Percentiles rank a stretch among this genome's conserved stretches.
Conservation (phyloP, 371 early-diverging fungal genomes). For the Gilbertella persicaria region DNA sequence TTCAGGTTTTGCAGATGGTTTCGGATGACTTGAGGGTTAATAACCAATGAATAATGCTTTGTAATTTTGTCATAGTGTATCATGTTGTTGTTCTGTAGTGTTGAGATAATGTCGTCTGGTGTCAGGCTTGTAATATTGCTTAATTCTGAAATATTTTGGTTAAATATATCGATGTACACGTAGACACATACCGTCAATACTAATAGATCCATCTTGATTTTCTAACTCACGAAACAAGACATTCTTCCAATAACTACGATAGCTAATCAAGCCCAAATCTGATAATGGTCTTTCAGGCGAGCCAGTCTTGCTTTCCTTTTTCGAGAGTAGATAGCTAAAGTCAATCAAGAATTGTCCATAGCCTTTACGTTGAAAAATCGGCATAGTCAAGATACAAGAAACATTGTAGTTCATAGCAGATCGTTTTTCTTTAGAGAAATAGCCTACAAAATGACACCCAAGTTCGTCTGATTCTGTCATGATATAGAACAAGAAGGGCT, state of each 20-base stretch:
- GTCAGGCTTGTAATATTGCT: slow-evolving; percentile 68
- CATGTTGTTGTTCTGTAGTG: slow-evolving; percentile 63
- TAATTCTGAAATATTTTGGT: slow-evolving; percentile 37
- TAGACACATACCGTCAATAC: slow-evolving; percentile 42
- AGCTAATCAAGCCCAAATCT: slow-evolving; percentile 96
- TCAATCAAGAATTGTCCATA: slow-evolving; percentile 98
- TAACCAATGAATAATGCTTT: slow-evolving; percentile 22
- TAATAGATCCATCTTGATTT: slow-evolving; percentile 35
- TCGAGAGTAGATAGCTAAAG: slow-evolving; percentile 94
- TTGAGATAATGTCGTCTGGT: slow-evolving; percentile 72
- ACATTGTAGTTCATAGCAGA: slow-evolving; percentile 93
- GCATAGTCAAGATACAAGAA: slow-evolving; percentile 98
- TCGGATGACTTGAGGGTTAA: slow-evolving; percentile 42
- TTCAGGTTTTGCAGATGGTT: slow-evolving; percentile 42
- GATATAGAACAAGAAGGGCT: slow-evolving; percentile 99
- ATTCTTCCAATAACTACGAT: slow-evolving; percentile 85
- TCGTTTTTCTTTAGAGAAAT: slow-evolving; percentile 99
- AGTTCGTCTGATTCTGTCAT: slow-evolving; percentile 78
- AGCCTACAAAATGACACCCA: slow-evolving; percentile 96
- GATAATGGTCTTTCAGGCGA: slow-evolving; percentile 99
- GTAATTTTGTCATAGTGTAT: slow-evolving; percentile 22
- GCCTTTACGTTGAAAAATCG: slow-evolving; percentile 95
- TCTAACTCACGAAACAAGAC: slow-evolving; percentile 38
- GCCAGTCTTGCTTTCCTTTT: slow-evolving; percentile 86
- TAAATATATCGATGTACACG: neutral